Conservation (phyloP, 2,329 filamentous ascomycete genomes). For the Stagonosporopsis chrysanthemi region DNA sequence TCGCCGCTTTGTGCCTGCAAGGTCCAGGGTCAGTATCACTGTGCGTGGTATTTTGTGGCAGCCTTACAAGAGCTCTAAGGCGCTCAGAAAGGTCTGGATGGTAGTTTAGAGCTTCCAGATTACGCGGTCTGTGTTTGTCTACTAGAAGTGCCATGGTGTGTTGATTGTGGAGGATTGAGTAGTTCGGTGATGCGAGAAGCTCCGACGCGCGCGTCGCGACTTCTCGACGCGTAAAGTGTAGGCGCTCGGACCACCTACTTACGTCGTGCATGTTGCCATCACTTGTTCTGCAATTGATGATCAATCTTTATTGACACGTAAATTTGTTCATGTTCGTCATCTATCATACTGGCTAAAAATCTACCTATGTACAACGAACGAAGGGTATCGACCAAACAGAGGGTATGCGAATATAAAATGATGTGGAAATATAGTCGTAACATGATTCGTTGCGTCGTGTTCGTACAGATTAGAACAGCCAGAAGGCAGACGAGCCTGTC, state of each 20-base stretch:
- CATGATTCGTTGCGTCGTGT: background rate
- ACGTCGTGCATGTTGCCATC: background rate
- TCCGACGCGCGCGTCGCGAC: slow-evolving; percentile 38
- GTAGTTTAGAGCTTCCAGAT: slow-evolving; percentile 81
- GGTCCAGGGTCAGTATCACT: background rate
- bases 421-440: background rate
- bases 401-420: background rate
- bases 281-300: background rate
- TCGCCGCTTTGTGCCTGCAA: slow-evolving; percentile 90
- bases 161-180: slow-evolving; percentile 10
- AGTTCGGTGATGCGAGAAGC: slow-evolving; percentile 20
- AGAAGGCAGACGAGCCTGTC: no score
- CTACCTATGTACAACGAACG: background rate
- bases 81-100: slow-evolving; percentile 88
- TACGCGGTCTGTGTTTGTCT: slow-evolving; percentile 73
- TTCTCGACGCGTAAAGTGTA: slow-evolving; percentile 39
- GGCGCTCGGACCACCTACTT: slow-evolving; percentile 5
- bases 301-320: background rate
- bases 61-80: slow-evolving; percentile 79
- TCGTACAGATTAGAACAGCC: background rate
- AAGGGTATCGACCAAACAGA: slow-evolving; percentile 3
- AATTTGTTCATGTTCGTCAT: background rate
- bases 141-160: slow-evolving; percentile 68
- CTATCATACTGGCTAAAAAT: background rate
- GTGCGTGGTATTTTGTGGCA: background rate